Evolutionary conservation across 2,329 filamentous ascomycete genomes (phyloP), one percentile per base, ranked within the genome.

Genomic region (Botrytis paeoniae): DNA sequence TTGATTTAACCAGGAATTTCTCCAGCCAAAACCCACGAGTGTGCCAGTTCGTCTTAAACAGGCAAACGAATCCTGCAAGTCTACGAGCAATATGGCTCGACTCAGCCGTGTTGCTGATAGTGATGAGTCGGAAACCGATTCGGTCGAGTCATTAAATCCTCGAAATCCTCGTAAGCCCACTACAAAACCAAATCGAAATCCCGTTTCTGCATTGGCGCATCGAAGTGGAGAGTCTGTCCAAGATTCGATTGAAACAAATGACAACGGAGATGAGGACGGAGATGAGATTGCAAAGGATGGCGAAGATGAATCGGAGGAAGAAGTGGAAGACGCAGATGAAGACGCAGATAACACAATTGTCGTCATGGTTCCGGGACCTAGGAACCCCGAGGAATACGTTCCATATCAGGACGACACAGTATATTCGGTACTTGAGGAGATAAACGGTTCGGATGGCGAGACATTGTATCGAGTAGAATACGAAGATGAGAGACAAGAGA

Each of bases 401-500:
- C 71, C 75, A 25, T 80, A 75, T 60, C 70, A 73, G 60, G 78
- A 78, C 57, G 76, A 74, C 51, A 81, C 78, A 4, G 81, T 82
- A n/a, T 77, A 81, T 29, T 61, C 70, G 8, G 74, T 81, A 3
- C 43, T 80, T n/a, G 74, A 76, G 43, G 78, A 80, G 37, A 35
- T 78, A 22, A 51, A 76, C 45, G 72, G 71, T 4, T 41, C 69
- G 18, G 69, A 76, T 70, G 77, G 76, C 14, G 60, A 77, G 41
- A 37, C 62, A 25, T 73, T 75, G 69, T 82, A 81, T 71, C 75
- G 69, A 48, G 78, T 82, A 32, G 77, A 79, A 71, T 81, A 78
- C 72, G 80, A 79, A 48, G 79, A 80, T 75, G 81, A 80, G 18
- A 78, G 73, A 65, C 73, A 77, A 72, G 77, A 79, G 66, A 73